A percentile compares a stretch with the other conserved stretches of the same genome.
Conservation (phyloP, 306 rosid species). For the Vigna mungo region DNA sequence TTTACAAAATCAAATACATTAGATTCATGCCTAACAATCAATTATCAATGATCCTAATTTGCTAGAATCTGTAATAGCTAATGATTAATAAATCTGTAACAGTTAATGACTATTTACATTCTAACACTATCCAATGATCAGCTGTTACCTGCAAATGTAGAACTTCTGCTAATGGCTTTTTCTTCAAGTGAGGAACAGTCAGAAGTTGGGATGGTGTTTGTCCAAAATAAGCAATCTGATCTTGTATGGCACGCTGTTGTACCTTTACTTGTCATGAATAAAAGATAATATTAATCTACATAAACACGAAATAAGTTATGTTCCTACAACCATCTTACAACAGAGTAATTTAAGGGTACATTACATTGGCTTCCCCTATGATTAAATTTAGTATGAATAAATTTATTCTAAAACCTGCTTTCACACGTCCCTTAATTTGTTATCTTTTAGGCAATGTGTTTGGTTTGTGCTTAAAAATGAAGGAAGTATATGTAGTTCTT, state of each 20-base stretch:
- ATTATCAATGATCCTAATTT: too few species aligned
- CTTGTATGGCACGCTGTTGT: conserved; percentile 92
- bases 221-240: conserved; percentile 98
- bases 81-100: too few species aligned
- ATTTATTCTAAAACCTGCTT: background rate
- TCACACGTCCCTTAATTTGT: background rate
- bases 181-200: conserved; percentile 82
- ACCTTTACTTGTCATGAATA: conserved; percentile 61
- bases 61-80: too few species aligned
- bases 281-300: conserved; percentile 28
- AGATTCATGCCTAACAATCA: too few species aligned
- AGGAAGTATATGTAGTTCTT: background rate
- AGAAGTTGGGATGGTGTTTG: conserved; percentile 99
- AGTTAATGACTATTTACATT: too few species aligned
- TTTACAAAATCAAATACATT: too few species aligned
- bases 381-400: background rate
- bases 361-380: background rate
- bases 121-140: conserved; percentile 13
- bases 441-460: background rate
- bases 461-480: background rate
- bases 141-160: conserved; percentile 90
- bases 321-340: conserved; percentile 1
- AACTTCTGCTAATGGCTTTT: conserved; percentile 84
- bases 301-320: conserved; percentile 25
- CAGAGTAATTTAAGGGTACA: background rate